Evolutionary conservation across 2,329 filamentous ascomycete genomes (phyloP).

Genomic region (Cordyceps javanica): DNA sequence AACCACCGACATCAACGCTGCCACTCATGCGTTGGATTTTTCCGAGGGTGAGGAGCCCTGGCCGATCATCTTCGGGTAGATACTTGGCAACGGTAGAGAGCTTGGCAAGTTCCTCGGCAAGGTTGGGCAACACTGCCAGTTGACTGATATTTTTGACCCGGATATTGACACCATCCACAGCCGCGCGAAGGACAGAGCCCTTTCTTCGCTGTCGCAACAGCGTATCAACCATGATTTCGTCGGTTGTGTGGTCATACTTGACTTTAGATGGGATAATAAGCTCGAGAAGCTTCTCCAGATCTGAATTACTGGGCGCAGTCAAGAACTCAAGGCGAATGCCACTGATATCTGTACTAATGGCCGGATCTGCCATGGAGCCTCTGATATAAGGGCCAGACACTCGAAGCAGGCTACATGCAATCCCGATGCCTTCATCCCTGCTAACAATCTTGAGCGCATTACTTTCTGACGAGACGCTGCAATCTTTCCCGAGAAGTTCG

Average conservation of each 20-base stretch:
- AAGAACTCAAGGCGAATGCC: constrained; percentile 69
- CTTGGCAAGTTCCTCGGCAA: constrained; percentile 74
- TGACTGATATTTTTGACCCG: constrained; percentile 57
- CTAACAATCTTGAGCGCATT: constrained; percentile 78
- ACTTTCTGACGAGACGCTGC: constrained; percentile 66
- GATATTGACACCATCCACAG: constrained; percentile 58
- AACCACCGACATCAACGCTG: constrained; percentile 57
- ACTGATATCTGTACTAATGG: constrained; percentile 55
- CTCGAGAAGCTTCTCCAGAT: constrained; percentile 75
- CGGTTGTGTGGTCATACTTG: constrained; percentile 76
- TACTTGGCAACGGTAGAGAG: constrained; percentile 89
- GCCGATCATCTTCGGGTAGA: constrained; percentile 88
- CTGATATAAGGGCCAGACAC: constrained; percentile 64
- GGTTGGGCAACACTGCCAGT: constrained; percentile 59
- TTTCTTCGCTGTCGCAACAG: constrained; percentile 80
- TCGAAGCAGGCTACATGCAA: constrained; percentile 70
- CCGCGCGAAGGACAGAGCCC: constrained; percentile 71
- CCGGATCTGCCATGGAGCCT: constrained; percentile 47
- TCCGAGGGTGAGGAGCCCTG: constrained; percentile 73
- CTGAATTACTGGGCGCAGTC: constrained; percentile 65
- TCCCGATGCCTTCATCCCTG: constrained; percentile 63
- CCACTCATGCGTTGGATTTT: constrained; percentile 58
- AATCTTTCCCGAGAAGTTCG: constrained; percentile 70
- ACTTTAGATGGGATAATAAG: constrained; percentile 88
- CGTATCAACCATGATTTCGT: constrained; percentile 93